Base-by-base conservation (phyloP, 2,329 filamentous ascomycete species). In the Trichoderma breve region DNA sequence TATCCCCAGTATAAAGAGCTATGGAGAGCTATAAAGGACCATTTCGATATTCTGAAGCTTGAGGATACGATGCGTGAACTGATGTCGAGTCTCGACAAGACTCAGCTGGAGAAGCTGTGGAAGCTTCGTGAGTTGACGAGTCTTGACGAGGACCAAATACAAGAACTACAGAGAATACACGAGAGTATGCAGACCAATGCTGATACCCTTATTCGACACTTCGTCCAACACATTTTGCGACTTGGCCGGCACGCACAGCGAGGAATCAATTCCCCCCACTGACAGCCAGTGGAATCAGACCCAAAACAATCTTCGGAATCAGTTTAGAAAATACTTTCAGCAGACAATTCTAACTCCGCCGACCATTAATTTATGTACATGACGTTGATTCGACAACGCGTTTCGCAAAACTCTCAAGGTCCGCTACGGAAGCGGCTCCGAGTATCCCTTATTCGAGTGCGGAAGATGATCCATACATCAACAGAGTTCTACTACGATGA, bases 21-120 rank as follows among this genome's bases (percentile, higher is more conserved):
- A 43, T 7, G 18, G 18, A 18, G 36, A 43, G 36, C 36, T 39
- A 18, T 8, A 6, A 18, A 39, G 15, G 36, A 39, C 36, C 6
- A 39, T 6, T 39, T 0, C 3, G 36, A 39, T 0, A 18, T 39
- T 0, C 15, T n/a, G 15, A 2, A 43, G 15, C 15, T n/a, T 15
- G 18, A 43, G 39, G 1, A 43, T 43, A 9, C 15, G 15, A n/a
- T 9, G 7, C 39, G 39, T n/a, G 7, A 43, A 2, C 7, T 43
- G 4, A 4, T 43, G 39, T 9, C 15, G 15, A 43, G 15, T n/a
- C 15, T 43, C 15, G 39, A 43, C 39, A 43, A n/a, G 1, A 43
- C 6, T 15, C 39, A 43, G 1, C 1, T 43, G 15, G 39, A 43
- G 39, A 43, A 43, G 7, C 39, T 43, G 1, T 43, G 39, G 39